Evolutionary conservation across 1,284 basidiomycete species (phyloP), one percentile per base, ranked within the genome.

Genomic region (Flammula alnicola): DNA sequence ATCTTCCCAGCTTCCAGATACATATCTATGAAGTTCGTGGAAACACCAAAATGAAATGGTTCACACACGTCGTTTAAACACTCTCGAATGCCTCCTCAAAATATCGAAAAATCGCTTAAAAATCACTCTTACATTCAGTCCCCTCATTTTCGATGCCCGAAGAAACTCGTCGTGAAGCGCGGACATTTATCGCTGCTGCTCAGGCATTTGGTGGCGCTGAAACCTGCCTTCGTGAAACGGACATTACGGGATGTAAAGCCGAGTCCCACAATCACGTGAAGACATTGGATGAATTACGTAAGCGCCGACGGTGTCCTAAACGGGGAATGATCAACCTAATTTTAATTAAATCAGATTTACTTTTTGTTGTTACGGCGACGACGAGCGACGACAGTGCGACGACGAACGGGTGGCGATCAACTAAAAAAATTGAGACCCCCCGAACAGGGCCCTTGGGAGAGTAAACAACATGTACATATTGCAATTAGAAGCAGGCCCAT

Each of bases 251-350:
- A 35, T 30, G 30, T 32, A 47, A 26, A 32, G 5, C 46, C 46
- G 46, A 38, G n/a, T 41, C 29, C 19, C 46, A 47, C 31, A 29
- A 20, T 32, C 44, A 31, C 37, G 49, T 39, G 51, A n/a, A n/a
- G 8, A 9, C 11, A 16, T 40, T 35, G 32, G 20, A 23, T 26
- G 10, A 16, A 23, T 43, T 16, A 46, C 19, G n/a, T n/a, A n/a
- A n/a, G n/a, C n/a, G n/a, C n/a, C n/a, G n/a, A n/a, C n/a, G n/a
- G n/a, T n/a, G n/a, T n/a, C n/a, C n/a, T n/a, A n/a, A n/a, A n/a
- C n/a, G n/a, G n/a, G 29, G 12, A 47, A 46, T 43, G 29, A 26
- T 12, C 50, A 64, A 12, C 41, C 64, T 79, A 41, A 68, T 38
- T 4, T 22, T 22, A 38, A 38, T 19, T 38, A 16, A 22, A 22